Evolutionary conservation across 345 rosid species (phyloP), one percentile per base, ranked within the genome.

Genomic region (Brassica rapa): DNA sequence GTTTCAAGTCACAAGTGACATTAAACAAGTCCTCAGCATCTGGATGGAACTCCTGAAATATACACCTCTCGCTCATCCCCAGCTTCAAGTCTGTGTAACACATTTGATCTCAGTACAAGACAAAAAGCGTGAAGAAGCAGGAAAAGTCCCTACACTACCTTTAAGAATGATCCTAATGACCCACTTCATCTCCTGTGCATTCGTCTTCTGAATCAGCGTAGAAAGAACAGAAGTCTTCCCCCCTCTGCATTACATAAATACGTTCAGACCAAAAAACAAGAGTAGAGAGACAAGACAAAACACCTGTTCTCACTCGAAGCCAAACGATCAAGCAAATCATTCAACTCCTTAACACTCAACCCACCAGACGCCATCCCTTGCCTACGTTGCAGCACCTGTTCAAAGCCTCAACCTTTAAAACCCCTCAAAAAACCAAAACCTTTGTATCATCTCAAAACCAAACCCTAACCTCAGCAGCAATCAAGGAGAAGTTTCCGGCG

Each of bases 101-200:
- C 41, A 76, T 33, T 70, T 56, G 23, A 71, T 16, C 43, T 66
- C 68, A 35, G 55, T 1, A 15, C n/a, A 69, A 69, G 24, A 11
- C 37, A 33, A 46, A 11, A 68, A 7, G 7, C 35, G 39, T 9
- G 35, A 70, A 6, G 64, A 49, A 37, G 11, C 46, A 57, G 2
- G 11, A 37, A 75, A 8, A 71, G 23, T 9, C 19, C 19, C 19
- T 19, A 19, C 21, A 2, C 1, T 37, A 85, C 98, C 98, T 94
- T 92, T 92, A 15, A 94, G 92, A 84, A 94, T 88, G 37, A 94
- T 89, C 94, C 89, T 89, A 81, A 94, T 80, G 46, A 94, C 87
- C 97, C 97, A 94, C 86, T 92, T 92, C 98, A 94, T 94, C 75
- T 94, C 98, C 85, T 86, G 93, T 6, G 97, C 93, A 82, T 94